A percentile compares a stretch with the other conserved stretches of the same genome.
Conservation (phyloP, 345 rosid genomes). For the Kernera saxatilis region DNA sequence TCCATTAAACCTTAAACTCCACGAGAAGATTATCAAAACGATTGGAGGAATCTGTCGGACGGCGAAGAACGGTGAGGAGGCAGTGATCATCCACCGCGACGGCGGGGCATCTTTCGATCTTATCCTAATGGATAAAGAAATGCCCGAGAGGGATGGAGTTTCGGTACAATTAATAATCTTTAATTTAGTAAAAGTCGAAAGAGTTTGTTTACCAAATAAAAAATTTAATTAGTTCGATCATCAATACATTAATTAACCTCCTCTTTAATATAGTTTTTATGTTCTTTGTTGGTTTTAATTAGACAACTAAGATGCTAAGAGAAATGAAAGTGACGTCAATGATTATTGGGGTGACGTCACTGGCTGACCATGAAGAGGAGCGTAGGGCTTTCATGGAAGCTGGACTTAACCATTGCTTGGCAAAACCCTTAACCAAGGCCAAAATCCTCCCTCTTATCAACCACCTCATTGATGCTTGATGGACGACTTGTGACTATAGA, state of each 20-base stretch:
- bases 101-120: conserved; percentile 20
- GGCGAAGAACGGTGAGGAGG: conserved; percentile 27
- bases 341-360: conserved; percentile 31
- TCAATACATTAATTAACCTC: background rate
- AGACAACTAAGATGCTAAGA: conserved; percentile 34
- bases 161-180: conserved; percentile 14
- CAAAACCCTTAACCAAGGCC: conserved; percentile 21
- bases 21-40: conserved; percentile 6
- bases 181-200: too few species aligned
- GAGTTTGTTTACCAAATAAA: background rate
- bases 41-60: conserved; percentile 15
- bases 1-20: conserved; percentile 10
- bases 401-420: conserved; percentile 30
- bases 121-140: conserved; percentile 34
- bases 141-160: conserved; percentile 27
- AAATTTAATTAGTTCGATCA: background rate
- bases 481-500: background rate
- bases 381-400: conserved; percentile 30
- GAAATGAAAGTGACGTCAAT: conserved; percentile 31
- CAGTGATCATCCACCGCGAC: conserved; percentile 20
- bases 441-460: conserved; percentile 17
- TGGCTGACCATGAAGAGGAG: conserved; percentile 17
- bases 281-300: background rate
- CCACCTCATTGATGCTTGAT: conserved; percentile 23
- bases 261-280: background rate